Conservation (phyloP, 129 eudicot species). For the Chrysanthemum makinoi region DNA sequence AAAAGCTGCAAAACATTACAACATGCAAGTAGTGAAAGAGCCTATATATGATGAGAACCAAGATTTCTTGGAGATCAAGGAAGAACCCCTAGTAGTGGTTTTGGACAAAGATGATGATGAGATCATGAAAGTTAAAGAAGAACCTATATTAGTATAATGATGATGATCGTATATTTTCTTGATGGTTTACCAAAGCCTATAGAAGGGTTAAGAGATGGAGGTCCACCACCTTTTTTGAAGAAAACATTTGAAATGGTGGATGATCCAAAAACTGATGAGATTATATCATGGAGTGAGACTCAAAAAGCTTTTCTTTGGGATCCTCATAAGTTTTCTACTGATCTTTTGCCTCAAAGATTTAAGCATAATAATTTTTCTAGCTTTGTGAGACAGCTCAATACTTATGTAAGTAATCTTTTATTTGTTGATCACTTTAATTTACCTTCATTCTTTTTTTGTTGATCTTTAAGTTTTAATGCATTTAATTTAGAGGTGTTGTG, state of each 20-base stretch:
- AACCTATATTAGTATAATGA: constrained; percentile 23
- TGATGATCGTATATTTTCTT: constrained; percentile 19
- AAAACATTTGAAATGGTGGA: constrained; percentile 88
- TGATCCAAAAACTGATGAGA: constrained; percentile 67
- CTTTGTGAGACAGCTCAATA: constrained; percentile 87
- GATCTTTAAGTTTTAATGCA: no score
- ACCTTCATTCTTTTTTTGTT: neutral
- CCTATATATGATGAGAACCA: constrained; percentile 6
- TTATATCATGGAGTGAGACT: constrained; percentile 69
- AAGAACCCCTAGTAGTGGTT: constrained; percentile 32
- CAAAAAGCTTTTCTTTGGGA: constrained; percentile 81
- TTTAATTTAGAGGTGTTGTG: neutral
- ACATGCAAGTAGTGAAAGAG: constrained; percentile 17
- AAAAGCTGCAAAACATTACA: no score
- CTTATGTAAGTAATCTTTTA: constrained; percentile 59
- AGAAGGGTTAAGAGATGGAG: constrained; percentile 64
- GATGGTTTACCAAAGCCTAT: constrained; percentile 44
- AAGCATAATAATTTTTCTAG: constrained; percentile 91
- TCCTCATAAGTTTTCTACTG: constrained; percentile 60
- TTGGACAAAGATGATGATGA: neutral
- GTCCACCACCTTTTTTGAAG: constrained; percentile 86
- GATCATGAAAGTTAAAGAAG: constrained; percentile 25
- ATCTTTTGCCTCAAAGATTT: constrained; percentile 73
- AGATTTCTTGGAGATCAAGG: constrained; percentile 32
- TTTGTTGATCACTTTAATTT: neutral